A percentile compares a stretch with the other conserved stretches of the same genome.
Evolutionary conservation across 2,329 filamentous ascomycete species (phyloP).

Genomic region (Aspergillus eucalypticola): DNA sequence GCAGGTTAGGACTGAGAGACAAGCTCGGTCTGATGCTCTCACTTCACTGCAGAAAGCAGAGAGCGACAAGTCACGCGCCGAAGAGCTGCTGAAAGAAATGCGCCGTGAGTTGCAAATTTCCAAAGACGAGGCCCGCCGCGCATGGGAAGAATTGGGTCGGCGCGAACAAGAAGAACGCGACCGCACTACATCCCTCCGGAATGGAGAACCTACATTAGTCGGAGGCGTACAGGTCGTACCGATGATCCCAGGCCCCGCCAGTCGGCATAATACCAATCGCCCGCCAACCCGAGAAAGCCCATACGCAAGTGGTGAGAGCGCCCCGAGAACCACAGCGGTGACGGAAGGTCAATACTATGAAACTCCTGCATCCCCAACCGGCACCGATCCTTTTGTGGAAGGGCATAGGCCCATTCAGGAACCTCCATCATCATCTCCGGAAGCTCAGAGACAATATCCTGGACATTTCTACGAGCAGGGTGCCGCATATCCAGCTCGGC

Average conservation of each 20-base stretch:
- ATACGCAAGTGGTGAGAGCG: constrained; percentile 39
- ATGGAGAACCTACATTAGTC: constrained; percentile 83
- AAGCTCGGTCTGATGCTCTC: constrained; percentile 67
- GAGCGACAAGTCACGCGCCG: constrained; percentile 66
- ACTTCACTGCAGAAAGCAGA: constrained; percentile 67
- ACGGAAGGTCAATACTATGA: constrained; percentile 52
- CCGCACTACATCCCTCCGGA: constrained; percentile 77
- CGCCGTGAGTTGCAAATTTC: constrained; percentile 90
- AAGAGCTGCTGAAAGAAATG: constrained; percentile 85
- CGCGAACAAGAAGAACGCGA: constrained; percentile 92
- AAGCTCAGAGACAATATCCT: constrained; percentile 30
- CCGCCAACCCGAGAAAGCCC: constrained; percentile 51
- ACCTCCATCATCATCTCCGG: constrained; percentile 37
- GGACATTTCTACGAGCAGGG: constrained; percentile 44
- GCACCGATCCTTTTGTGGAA: constrained; percentile 65
- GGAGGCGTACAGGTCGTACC: constrained; percentile 94
- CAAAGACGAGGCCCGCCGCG: constrained; percentile 90
- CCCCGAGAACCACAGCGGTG: constrained; percentile 29
- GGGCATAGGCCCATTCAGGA: constrained; percentile 23
- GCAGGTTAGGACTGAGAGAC: constrained; percentile 72
- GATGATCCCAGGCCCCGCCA: constrained; percentile 72
- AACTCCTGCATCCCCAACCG: constrained; percentile 54
- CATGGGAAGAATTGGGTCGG: constrained; percentile 94
- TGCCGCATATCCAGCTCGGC: constrained; percentile 34
- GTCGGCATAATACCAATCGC: constrained; percentile 53